Evolutionary conservation across 805 yeast species (phyloP).

Genomic region (Ogataea allantospora): DNA sequence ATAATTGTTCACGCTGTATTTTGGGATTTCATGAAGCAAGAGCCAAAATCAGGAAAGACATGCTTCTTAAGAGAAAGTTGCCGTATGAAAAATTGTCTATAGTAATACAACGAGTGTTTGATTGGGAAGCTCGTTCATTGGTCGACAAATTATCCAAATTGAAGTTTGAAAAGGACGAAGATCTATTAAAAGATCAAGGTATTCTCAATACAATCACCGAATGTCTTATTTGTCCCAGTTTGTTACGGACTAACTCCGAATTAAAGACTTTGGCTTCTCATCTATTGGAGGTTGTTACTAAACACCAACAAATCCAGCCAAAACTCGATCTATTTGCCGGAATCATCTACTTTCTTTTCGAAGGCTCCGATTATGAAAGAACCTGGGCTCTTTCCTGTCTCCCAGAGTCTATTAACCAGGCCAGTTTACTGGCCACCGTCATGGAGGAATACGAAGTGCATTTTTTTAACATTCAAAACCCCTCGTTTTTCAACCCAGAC

Average conservation of each 20-base stretch:
- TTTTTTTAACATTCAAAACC: conserved; percentile 52
- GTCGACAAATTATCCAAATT: conserved; percentile 15
- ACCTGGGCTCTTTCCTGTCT: conserved; percentile 45
- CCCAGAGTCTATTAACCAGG: conserved; percentile 15
- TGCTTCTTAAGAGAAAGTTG: conserved; percentile 46
- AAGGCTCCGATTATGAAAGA: conserved; percentile 47
- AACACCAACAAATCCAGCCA: conserved; percentile 14
- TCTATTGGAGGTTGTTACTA: conserved; percentile 32
- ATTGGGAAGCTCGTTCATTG: conserved; percentile 28
- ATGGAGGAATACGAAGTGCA: conserved; percentile 57
- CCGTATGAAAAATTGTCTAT: conserved; percentile 23
- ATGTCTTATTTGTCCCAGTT: conserved; percentile 51
- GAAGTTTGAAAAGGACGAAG: conserved; percentile 23
- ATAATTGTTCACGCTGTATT: conserved; percentile 54
- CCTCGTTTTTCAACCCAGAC: conserved; percentile 42
- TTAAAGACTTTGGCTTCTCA: conserved; percentile 39
- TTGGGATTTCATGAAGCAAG: conserved; percentile 52
- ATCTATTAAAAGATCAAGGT: conserved; percentile 27
- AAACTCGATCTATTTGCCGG: conserved; percentile 43
- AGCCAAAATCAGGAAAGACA: conserved; percentile 48
- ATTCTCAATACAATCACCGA: conserved; percentile 40
- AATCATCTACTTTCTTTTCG: conserved; percentile 50
- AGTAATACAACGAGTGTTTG: conserved; percentile 24
- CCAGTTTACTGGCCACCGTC: conserved; percentile 37
- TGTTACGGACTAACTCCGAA: conserved; percentile 39